phyloP scores from a whole-genome alignment of 2,329 filamentous ascomycete species.

The Trichoderma aggressivum region DNA sequence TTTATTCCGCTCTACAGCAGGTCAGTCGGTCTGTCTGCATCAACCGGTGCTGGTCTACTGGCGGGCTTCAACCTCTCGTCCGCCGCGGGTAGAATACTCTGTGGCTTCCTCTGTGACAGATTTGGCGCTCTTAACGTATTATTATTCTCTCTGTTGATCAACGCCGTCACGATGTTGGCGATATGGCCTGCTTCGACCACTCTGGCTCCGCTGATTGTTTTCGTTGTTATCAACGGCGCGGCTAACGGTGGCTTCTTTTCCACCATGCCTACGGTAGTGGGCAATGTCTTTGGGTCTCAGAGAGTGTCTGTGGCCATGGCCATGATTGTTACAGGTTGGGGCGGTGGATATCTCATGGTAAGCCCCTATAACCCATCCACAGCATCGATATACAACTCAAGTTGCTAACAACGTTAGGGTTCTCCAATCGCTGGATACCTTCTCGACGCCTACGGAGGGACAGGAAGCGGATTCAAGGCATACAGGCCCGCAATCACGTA shows the following conservation, averaged over 20 bases:
- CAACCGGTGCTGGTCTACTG: conserved; percentile 51
- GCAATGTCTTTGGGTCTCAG: conserved; percentile 53
- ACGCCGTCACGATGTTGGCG: conserved; percentile 52
- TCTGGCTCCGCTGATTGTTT: conserved; percentile 49
- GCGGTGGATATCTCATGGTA: conserved; percentile 56
- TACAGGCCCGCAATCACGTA: conserved; percentile 60
- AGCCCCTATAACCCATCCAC: conserved; percentile 17
- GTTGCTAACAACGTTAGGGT: conserved; percentile 33
- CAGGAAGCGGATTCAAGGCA: conserved; percentile 44
- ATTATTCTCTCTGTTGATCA: conserved; percentile 46
- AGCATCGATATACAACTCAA: not conserved
- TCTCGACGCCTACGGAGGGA: conserved; percentile 50
- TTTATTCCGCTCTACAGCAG: conserved; percentile 54
- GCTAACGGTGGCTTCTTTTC: conserved; percentile 60
- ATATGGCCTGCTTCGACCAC: conserved; percentile 56
- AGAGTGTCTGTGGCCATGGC: conserved; percentile 54
- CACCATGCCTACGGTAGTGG: conserved; percentile 57
- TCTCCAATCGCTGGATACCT: conserved; percentile 58
- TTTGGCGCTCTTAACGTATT: conserved; percentile 54
- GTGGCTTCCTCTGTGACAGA: conserved; percentile 49
- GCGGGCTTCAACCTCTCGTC: conserved; percentile 59
- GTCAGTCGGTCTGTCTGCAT: conserved; percentile 48
- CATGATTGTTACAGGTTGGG: conserved; percentile 59
- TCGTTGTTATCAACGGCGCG: conserved; percentile 55
- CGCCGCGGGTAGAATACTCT: conserved; percentile 50